phyloP scores from a whole-genome alignment of 768 basidiomycete genomes.

The Suillus paluster region DNA sequence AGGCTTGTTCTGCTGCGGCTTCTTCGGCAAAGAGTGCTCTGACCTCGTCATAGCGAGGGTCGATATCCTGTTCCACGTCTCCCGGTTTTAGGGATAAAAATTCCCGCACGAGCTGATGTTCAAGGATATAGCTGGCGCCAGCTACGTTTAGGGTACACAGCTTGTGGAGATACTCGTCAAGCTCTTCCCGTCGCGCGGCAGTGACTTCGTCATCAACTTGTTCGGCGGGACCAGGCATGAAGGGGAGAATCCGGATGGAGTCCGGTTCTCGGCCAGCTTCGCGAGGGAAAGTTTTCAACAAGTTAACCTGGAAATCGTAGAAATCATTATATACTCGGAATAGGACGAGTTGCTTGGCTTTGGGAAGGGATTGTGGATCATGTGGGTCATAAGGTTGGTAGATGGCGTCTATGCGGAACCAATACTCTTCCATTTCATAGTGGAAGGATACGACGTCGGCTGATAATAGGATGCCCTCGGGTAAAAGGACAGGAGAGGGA shows the following conservation, averaged over 20 bases:
- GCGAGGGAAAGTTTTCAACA: conserved; percentile 84
- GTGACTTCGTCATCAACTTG: conserved; percentile 86
- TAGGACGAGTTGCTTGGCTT: conserved; percentile 79
- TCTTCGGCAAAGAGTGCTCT: conserved; percentile 50
- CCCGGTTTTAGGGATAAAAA: conserved; percentile 89
- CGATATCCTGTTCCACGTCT: conserved; percentile 73
- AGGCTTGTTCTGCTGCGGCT: conserved; percentile 35
- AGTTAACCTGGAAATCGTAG: conserved; percentile 92
- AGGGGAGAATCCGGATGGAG: conserved; percentile 82
- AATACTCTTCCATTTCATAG: conserved; percentile 93
- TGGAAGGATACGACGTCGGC: conserved; percentile 97
- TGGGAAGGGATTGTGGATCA: conserved; percentile 59
- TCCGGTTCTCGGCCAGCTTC: conserved; percentile 84
- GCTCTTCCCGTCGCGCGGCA: conserved; percentile 75
- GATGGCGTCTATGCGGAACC: conserved; percentile 92
- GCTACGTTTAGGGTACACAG: conserved; percentile 72
- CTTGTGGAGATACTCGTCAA: conserved; percentile 86
- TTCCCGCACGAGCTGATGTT: conserved; percentile 76
- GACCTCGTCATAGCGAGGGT: conserved; percentile 62
- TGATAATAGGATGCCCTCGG: conserved; percentile 82
- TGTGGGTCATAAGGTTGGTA: conserved; percentile 81
- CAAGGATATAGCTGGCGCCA: conserved; percentile 79
- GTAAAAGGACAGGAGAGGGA: conserved; percentile 55
- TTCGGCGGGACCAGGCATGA: conserved; percentile 94
- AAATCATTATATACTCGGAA: conserved; percentile 98